Base-by-base conservation (phyloP, 257 asterid genomes). In the Przewalskia tangutica region DNA sequence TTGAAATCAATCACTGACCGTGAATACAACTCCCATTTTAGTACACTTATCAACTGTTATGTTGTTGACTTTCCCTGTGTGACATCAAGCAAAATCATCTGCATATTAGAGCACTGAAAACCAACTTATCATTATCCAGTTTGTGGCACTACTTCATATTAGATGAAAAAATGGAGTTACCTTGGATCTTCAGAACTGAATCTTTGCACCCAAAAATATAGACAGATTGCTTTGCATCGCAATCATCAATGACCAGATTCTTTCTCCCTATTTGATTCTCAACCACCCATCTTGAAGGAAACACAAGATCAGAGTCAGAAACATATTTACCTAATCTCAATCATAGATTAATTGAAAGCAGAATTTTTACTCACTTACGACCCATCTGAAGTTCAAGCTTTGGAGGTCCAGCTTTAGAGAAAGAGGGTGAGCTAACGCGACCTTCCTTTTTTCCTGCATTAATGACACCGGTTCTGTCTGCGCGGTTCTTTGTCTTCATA, bases 321-420 rank as follows among this genome's bases (percentile, higher is more conserved):
- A 27, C 79, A 75, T 75, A 75, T 75, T 23, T 75, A 8, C 62
- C 62, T 23, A 13, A 23, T 75, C 62, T 75, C 79, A 75, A 50
- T 44, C 62, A 50, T 23, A 13, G 60, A 75, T 46, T 53, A 23
- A 50, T 48, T 23, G 62, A 23, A 48, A 75, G 27, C 56, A 83
- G 32, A 51, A 46, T 4, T 46, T 71, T 75, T 78, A 94, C 99
- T 92, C 88, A 96, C 99, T 94, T 96, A 77, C 99, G 98, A 89
- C 99, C 99, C 99, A 96, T 93, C 87, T 94, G 99, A 84, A 96
- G 99, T 89, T 96, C 99, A 46, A 96, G 34, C 82, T 96, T 96
- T 55, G 99, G 98, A 82, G 97, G 98, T 68, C 98, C 97, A 23
- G 88, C 71, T 90, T 89, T 94, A 17, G 97, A 91, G 87, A 91